These are phyloP conservation scores for Scleroderma bovista DNA, from an alignment of 768 basidiomycete species.

Conservation along the genomic window DNA sequence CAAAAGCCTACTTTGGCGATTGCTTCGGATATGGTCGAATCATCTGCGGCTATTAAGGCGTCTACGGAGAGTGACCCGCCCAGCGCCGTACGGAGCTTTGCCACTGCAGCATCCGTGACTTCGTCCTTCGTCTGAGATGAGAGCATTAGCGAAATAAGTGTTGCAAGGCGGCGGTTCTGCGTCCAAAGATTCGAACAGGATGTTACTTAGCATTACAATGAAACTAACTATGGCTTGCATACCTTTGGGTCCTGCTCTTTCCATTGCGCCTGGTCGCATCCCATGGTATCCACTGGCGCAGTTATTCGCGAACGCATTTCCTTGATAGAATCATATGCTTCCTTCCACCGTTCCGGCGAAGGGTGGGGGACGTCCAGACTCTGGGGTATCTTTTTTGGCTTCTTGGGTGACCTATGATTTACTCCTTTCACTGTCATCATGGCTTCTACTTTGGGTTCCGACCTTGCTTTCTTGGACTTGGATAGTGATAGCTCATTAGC, in stretches of 20 bases:
- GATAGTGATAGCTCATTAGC: not conserved
- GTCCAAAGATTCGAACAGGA: not conserved
- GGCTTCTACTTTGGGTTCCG: not conserved
- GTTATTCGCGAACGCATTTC: conserved; percentile 65
- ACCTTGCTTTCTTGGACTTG: not conserved
- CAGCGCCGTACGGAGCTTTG: conserved; percentile 63
- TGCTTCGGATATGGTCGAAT: conserved; percentile 58
- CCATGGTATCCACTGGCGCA: conserved; percentile 93
- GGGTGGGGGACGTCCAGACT: conserved; percentile 58
- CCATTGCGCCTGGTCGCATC: conserved; percentile 66
- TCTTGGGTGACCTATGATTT: conserved; percentile 37
- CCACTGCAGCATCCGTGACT: conserved; percentile 75
- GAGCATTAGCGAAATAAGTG: conserved; percentile 90
- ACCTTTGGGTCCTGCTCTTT: conserved; percentile 67
- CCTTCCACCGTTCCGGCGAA: conserved; percentile 59
- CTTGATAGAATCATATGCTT: conserved; percentile 67
- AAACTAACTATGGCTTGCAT: conserved; percentile 7
- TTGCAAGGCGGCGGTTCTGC: conserved; percentile 77
- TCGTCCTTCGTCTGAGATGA: conserved; percentile 95
- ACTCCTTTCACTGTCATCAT: not conserved
- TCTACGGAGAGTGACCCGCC: conserved; percentile 77
- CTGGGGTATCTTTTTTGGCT: conserved; percentile 51
- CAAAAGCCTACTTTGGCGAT: conserved; percentile 93
- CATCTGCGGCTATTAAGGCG: conserved; percentile 60
- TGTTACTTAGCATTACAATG: not conserved